Base-by-base conservation (phyloP, 306 rosid genomes). In the Coriaria nepalensis region DNA sequence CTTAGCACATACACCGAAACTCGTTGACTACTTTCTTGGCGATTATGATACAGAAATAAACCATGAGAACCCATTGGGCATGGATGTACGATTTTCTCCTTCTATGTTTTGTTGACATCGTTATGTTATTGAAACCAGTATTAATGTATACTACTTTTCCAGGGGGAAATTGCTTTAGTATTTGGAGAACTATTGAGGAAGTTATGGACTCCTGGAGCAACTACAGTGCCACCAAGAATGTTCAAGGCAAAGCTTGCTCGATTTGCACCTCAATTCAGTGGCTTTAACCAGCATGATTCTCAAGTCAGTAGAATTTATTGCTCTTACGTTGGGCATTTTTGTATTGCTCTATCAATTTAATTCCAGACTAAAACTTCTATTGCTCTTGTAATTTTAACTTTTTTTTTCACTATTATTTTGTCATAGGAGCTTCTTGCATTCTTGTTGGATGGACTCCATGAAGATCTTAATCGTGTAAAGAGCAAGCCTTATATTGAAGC, bases 221-320 rank as follows among this genome's bases (percentile, higher is more conserved):
- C 75, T 65, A 77, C 92, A 6, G 83, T 82, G 65, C 73, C 92
- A 49, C 98, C 98, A 63, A 77, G 81, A 75, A 38, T 63, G 37
- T 92, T 92, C 71, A 92, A 92, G 68, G 75, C 87, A 63, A 85
- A 92, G 64, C 87, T 92, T 75, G 87, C 96, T 61, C 80, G 83
- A 64, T 92, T 92, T 75, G 94, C 98, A 45, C 93, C 96, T 47
- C 98, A 92, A 59, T 92, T 92, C 73, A 85, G 93, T 75, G 98
- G 98, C 56, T 92, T 82, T 64, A 92, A 92, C 75, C 98, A 92
- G 63, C 98, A 92, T 59, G 98, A 92, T 81, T 92, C 96, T 63
- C 98, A 92, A 70, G 98, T 90, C 44, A 73, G 87, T 77, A 72
- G 65, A 51, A 51, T 62, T 64, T 48, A 48, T 68, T 40, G 55